Conservation (phyloP, 352 stramenopile genomes). For the Globisporangium recalcitrans region DNA sequence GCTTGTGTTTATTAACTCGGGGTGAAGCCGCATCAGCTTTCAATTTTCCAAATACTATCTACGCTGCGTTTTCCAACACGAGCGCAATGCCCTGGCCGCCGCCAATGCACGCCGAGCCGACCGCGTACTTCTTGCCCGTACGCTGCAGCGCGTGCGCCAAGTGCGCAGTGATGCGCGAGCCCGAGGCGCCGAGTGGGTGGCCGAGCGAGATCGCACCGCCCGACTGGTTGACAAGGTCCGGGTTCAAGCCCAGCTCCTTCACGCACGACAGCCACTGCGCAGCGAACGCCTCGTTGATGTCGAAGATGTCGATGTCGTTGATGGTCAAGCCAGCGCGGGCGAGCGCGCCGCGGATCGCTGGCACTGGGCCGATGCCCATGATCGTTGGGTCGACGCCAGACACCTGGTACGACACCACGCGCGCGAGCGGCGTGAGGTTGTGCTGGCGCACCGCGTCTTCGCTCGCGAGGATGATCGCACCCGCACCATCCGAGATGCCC, state of each 20-base stretch:
- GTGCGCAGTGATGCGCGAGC: conserved; percentile 90
- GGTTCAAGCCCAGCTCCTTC: conserved; percentile 95
- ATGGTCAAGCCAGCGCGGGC: conserved; percentile 84
- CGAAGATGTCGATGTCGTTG: conserved; percentile 94
- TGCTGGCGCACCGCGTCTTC: conserved; percentile 92
- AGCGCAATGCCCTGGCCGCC: conserved; percentile 98
- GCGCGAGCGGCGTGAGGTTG: conserved; percentile 91
- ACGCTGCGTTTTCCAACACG: conserved; percentile 90
- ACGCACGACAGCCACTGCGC: conserved; percentile 95
- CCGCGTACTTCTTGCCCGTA: conserved; percentile 90
- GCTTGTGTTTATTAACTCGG: neutral
- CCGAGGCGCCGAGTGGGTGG: conserved; percentile 95
- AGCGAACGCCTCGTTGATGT: conserved; percentile 99
- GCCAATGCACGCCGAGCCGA: conserved; percentile 97
- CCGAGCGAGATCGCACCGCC: conserved; percentile 96
- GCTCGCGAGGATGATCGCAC: conserved; percentile 90
- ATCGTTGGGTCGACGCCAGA: conserved; percentile 94
- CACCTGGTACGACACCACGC: conserved; percentile 90
- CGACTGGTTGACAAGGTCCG: conserved; percentile 90
- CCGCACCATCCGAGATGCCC: conserved; percentile 96
- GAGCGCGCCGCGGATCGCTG: conserved; percentile 92
- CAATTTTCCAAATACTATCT: conserved; percentile 14
- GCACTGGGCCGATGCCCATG: conserved; percentile 97
- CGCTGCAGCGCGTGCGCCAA: conserved; percentile 84
- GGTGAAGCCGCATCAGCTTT: neutral